Conservation (phyloP, 768 basidiomycete genomes). For the Suillus weaverae region DNA sequence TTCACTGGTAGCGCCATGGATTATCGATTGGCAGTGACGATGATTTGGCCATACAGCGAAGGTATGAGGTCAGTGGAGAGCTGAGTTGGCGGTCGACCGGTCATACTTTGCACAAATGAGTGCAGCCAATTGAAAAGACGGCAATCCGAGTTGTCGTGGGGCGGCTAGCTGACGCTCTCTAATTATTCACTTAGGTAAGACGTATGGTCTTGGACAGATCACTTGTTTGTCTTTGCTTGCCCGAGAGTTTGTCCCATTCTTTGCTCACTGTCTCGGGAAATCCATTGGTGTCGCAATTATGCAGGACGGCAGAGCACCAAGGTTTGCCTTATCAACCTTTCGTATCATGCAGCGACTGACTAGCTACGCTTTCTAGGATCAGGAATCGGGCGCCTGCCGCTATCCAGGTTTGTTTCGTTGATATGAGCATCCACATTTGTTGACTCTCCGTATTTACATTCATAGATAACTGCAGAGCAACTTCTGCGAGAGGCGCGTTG, state of each 20-base stretch:
- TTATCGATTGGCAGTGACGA: too few relatives aligned
- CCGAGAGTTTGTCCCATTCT: not conserved
- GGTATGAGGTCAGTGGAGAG: too few relatives aligned
- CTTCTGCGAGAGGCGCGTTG: conserved; percentile 82
- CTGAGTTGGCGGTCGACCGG: too few relatives aligned
- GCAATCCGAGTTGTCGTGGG: too few relatives aligned
- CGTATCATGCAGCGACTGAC: conserved; percentile 10
- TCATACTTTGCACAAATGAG: too few relatives aligned
- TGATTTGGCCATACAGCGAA: too few relatives aligned
- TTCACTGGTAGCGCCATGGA: too few relatives aligned
- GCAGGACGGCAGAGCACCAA: conserved; percentile 82
- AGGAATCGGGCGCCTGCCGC: conserved; percentile 97
- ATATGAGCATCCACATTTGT: not conserved
- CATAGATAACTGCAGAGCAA: conserved; percentile 96
- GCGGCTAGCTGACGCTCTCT: too few relatives aligned
- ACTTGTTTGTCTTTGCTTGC: not conserved
- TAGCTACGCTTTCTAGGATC: conserved; percentile 51
- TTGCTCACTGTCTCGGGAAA: not conserved
- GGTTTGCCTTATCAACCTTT: conserved; percentile 39
- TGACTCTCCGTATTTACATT: conserved; percentile 15
- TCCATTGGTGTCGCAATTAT: conserved; percentile 33
- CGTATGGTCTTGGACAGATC: not conserved
- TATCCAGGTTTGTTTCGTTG: conserved; percentile 63
- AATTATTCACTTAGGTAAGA: not conserved
- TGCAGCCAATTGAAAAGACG: too few relatives aligned